Conservation (phyloP, 2,329 filamentous ascomycete species). For the Epichloe bromicola region DNA sequence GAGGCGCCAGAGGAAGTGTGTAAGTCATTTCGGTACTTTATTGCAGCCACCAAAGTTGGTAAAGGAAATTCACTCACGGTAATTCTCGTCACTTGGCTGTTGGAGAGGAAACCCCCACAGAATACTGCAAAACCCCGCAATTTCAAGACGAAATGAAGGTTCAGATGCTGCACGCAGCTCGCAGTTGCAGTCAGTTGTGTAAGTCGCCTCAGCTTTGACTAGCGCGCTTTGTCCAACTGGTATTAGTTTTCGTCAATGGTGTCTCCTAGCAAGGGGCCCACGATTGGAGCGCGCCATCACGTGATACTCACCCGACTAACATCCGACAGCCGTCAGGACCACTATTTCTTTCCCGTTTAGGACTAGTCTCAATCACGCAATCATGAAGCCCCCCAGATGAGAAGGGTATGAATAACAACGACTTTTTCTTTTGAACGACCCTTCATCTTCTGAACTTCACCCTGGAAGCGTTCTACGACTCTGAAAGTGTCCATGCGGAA, state of each 20-base stretch:
- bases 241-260: too few species aligned
- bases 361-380: constrained; percentile 21
- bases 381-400: constrained; percentile 14
- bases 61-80: not conserved
- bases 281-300: not conserved
- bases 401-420: constrained; percentile 9
- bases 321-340: constrained; percentile 1
- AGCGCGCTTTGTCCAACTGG: not conserved
- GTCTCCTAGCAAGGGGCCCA: not conserved
- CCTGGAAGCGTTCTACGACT: constrained; percentile 5
- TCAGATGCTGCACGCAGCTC: not conserved
- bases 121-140: not conserved
- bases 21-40: not conserved
- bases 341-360: constrained; percentile 7
- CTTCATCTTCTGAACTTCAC: constrained; percentile 10
- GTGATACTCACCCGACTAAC: not conserved
- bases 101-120: too few species aligned
- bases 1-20: not conserved
- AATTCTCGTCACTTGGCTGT: too few species aligned
- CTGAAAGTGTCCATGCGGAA: constrained; percentile 2
- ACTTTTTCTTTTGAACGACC: constrained; percentile 7
- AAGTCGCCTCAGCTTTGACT: not conserved
- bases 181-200: not conserved
- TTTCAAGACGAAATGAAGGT: not conserved
- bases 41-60: not conserved